These are phyloP conservation scores for Letharia lupina DNA, from an alignment of 495 filamentous ascomycete species.

Conservation along the genomic window DNA sequence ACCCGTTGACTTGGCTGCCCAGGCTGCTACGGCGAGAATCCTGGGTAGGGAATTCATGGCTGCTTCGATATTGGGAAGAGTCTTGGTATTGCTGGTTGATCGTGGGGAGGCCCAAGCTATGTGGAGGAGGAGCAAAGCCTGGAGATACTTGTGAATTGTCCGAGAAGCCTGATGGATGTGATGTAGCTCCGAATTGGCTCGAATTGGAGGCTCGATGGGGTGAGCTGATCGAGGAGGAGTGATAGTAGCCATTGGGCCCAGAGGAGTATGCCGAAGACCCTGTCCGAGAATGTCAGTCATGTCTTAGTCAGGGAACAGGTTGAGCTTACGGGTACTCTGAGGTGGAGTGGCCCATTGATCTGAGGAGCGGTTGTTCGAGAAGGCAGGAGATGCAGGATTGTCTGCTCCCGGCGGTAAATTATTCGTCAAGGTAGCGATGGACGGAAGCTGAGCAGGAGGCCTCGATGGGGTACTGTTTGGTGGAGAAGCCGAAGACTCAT, in stretches of 20 bases:
- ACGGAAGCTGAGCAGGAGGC: constrained; percentile 23
- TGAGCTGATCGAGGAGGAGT: constrained; percentile 41
- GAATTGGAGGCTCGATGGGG: constrained; percentile 46
- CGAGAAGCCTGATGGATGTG: constrained; percentile 33
- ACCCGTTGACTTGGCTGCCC: constrained; percentile 67
- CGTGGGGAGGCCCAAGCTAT: constrained; percentile 38
- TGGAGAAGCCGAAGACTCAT: constrained; percentile 14
- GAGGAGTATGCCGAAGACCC: constrained; percentile 51
- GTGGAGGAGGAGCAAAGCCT: constrained; percentile 36
- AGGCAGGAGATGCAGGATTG: constrained; percentile 21
- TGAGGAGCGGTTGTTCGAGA: constrained; percentile 24
- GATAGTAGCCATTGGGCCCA: constrained; percentile 42
- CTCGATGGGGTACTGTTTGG: constrained; percentile 14
- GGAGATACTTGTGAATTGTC: constrained; percentile 39
- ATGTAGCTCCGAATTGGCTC: constrained; percentile 36
- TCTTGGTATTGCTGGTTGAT: constrained; percentile 47
- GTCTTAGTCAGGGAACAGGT: no score
- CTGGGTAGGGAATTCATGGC: constrained; percentile 37
- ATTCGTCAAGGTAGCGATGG: constrained; percentile 26
- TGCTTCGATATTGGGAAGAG: constrained; percentile 37
- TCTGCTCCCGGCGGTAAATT: constrained; percentile 20
- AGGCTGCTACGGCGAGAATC: constrained; percentile 67
- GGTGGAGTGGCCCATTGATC: constrained; percentile 25
- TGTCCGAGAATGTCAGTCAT: constrained; percentile 22
- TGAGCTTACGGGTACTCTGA: constrained; percentile 27